Evolutionary conservation across 805 yeast species (phyloP).

Genomic region (Candida corydali): DNA sequence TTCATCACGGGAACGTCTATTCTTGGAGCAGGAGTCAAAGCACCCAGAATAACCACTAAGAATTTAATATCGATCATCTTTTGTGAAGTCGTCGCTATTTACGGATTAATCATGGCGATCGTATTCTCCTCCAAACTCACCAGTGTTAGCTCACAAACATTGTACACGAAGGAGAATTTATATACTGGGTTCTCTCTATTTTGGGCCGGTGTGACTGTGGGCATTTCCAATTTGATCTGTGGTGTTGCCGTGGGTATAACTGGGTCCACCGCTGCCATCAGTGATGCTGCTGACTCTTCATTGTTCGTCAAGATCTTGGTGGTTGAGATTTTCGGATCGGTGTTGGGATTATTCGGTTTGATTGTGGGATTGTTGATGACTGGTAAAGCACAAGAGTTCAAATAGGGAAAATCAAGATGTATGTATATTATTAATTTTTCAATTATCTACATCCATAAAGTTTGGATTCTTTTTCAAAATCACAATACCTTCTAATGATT

Average conservation of each 20-base stretch:
- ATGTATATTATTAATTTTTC: background rate
- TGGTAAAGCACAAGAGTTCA: conserved; percentile 86
- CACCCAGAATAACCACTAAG: conserved; percentile 96
- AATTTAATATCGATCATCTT: conserved; percentile 94
- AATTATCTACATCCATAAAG: conserved; percentile 55
- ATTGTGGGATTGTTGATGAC: conserved; percentile 98
- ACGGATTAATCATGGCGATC: conserved; percentile 95
- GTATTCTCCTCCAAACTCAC: conserved; percentile 88
- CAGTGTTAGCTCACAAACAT: conserved; percentile 56
- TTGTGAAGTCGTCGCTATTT: conserved; percentile 98
- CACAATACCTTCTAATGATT: conserved; percentile 88
- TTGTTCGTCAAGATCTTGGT: conserved; percentile 94
- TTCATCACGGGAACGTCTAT: conserved; percentile 93
- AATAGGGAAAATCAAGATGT: conserved; percentile 27
- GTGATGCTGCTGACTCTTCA: conserved; percentile 96
- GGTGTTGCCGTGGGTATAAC: conserved; percentile 97
- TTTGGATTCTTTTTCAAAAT: conserved; percentile 90
- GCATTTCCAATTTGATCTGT: conserved; percentile 87
- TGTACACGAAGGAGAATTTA: conserved; percentile 77
- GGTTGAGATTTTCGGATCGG: conserved; percentile 95
- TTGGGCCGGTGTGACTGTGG: conserved; percentile 98
- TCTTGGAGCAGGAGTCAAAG: conserved; percentile 96
- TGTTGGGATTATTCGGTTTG: conserved; percentile 90
- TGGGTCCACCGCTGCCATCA: conserved; percentile 97
- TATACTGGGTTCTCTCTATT: conserved; percentile 94